A percentile compares a stretch with the other conserved stretches of the same genome.
Evolutionary conservation across 2,329 filamentous ascomycete genomes (phyloP).

Genomic region (Alternaria novae-zelandiae): DNA sequence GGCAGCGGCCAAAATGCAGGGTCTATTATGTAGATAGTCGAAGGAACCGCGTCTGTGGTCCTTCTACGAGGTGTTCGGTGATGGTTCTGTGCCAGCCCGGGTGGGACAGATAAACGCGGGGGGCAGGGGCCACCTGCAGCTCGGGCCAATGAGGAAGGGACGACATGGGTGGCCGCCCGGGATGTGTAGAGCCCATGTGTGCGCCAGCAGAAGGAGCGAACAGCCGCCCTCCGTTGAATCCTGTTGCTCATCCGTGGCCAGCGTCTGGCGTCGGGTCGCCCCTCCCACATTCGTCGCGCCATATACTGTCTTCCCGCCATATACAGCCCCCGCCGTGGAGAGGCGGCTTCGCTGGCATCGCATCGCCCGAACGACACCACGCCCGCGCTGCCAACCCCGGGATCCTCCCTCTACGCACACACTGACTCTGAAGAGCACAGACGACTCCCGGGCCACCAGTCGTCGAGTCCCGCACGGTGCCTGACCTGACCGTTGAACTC

Average conservation of each 20-base stretch:
- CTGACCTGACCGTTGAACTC: neutral
- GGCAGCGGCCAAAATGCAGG: conserved; percentile 34
- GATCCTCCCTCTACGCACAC: neutral
- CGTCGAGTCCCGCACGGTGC: neutral
- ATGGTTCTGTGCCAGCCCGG: conserved; percentile 18
- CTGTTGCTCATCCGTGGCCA: conserved; percentile 35
- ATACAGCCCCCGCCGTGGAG: conserved; percentile 28
- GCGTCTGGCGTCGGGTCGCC: conserved; percentile 37
- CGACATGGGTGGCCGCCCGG: conserved; percentile 16
- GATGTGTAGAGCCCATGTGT: conserved; percentile 18
- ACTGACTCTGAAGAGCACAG: neutral
- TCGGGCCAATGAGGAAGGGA: conserved; percentile 17
- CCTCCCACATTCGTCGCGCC: conserved; percentile 31
- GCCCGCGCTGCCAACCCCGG: neutral
- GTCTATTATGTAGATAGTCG: conserved; percentile 24
- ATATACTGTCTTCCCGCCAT: conserved; percentile 44
- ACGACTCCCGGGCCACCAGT: neutral
- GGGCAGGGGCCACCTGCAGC: conserved; percentile 22
- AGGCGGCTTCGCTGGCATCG: conserved; percentile 24
- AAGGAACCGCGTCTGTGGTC: conserved; percentile 36
- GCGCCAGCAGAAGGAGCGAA: conserved; percentile 33
- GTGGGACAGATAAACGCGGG: conserved; percentile 31
- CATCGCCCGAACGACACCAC: conserved; percentile 10
- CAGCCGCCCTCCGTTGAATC: conserved; percentile 38
- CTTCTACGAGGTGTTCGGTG: conserved; percentile 26